A percentile compares a stretch with the other conserved stretches of the same genome.
Evolutionary conservation across 2,329 filamentous ascomycete genomes (phyloP).

Genomic region (Dendrostoma leiphaemia): DNA sequence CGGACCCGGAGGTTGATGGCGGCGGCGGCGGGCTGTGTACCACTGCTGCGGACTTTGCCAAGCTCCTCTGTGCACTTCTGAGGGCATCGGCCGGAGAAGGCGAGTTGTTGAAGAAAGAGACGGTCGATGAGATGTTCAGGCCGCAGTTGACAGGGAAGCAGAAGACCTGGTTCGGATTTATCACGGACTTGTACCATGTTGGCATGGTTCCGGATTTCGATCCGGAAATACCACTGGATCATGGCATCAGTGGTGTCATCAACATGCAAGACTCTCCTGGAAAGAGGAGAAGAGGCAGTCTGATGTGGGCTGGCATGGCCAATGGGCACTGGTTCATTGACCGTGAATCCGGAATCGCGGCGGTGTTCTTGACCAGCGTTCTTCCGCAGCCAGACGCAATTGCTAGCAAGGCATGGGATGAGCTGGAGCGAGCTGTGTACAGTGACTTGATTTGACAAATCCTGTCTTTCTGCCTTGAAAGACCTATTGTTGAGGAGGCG

Average conservation of each 20-base stretch:
- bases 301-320: conserved; percentile 42
- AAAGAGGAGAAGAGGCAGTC: conserved; percentile 39
- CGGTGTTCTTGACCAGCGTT: conserved; percentile 36
- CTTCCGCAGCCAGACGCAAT: conserved; percentile 36
- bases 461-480: too few species aligned
- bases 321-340: conserved; percentile 40
- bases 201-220: conserved; percentile 37
- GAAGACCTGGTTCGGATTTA: conserved; percentile 21
- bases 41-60: conserved; percentile 38
- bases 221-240: conserved; percentile 29
- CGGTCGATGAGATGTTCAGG: conserved; percentile 34
- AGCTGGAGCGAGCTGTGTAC: conserved; percentile 40
- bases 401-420: conserved; percentile 34
- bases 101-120: conserved; percentile 29
- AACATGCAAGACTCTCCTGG: conserved; percentile 37
- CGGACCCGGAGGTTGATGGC: conserved; percentile 35
- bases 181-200: conserved; percentile 21
- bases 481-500: too few species aligned
- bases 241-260: conserved; percentile 38
- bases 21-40: conserved; percentile 44
- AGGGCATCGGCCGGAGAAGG: conserved; percentile 19
- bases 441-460: conserved; percentile 23
- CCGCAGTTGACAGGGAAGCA: conserved; percentile 38
- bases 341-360: conserved; percentile 36
- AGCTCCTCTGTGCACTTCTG: conserved; percentile 34